Evolutionary conservation across 2,329 filamentous ascomycete species (phyloP), one percentile per base, ranked within the genome.

Genomic region (Westerdykella ornata): DNA sequence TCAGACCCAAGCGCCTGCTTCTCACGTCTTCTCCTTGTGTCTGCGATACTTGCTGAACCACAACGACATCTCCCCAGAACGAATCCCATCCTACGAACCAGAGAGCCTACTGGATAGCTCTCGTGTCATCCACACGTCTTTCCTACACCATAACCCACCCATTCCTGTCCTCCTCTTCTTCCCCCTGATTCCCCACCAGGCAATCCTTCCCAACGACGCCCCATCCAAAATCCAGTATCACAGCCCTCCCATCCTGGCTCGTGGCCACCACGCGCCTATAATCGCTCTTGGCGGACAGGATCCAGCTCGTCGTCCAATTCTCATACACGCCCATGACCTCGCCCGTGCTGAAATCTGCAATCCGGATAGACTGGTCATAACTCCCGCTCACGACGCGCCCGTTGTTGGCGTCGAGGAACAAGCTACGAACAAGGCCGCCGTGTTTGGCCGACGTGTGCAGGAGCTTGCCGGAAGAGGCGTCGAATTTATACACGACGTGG

Each of bases 261-360:
- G 90, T 94, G 55, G 88, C 92, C 47, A 98, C 86, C 48, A 98
- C 92, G 47, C 92, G 81, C 44, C 90, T 77, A 66, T 97, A 97
- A 62, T 98, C 90, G 48, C 86, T 89, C 74, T 96, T 96, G 38
- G 92, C 92, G 49, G 87, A 89, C 44, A 98, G 71, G 59, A 98
- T 94, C 92, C 92, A 98, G 67, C 88, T 94, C 9, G 84, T 84
- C 44, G 95, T 94, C 88, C 89, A 97, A 52, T 85, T 82, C n/a
- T 88, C 85, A 57, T 96, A 90, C 54, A 88, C 82, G 47, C 94
- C 78, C 45, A 90, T 76, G 52, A 88, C 76, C 35, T 81, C 72
- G 26, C 89, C 90, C 2, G 82, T 84, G 49, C 82, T 80, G 68
- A 92, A 84, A 63, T 96, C 85, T 67, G 88, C 96, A 1, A 97